These are phyloP conservation scores for Hydrangea macrophylla DNA, from an alignment of 148 eudicot species.

Conservation along the genomic window DNA sequence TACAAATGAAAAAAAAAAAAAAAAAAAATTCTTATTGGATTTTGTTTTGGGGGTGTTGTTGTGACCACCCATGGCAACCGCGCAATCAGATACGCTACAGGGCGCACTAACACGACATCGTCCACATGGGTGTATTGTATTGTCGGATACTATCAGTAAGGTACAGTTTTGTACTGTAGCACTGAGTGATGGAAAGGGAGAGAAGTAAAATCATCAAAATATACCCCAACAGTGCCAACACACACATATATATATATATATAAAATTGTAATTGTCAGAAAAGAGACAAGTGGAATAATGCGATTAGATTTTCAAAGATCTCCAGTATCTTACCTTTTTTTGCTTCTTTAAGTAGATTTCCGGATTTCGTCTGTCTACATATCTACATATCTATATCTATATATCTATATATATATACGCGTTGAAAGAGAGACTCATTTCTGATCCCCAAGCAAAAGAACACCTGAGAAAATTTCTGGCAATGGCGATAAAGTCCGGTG, in stretches of 20 bases:
- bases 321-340: constrained; percentile 13
- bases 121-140: neutral
- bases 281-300: constrained; percentile 8
- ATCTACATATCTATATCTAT: neutral
- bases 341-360: constrained; percentile 14
- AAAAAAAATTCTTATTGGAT: no score
- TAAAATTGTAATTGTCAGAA: neutral
- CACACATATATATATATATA: no score
- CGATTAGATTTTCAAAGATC: constrained; percentile 20
- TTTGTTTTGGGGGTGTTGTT: no score
- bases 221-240: no score
- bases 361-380: neutral
- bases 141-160: neutral
- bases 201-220: no score
- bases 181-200: neutral
- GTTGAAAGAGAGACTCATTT: neutral
- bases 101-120: no score
- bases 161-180: neutral
- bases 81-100: no score
- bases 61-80: no score
- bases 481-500: constrained; percentile 11
- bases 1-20: no score
- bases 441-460: neutral
- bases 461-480: neutral
- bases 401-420: neutral